phyloP scores from a whole-genome alignment of 352 stramenopile genomes.

The Pythium coloratum region DNA sequence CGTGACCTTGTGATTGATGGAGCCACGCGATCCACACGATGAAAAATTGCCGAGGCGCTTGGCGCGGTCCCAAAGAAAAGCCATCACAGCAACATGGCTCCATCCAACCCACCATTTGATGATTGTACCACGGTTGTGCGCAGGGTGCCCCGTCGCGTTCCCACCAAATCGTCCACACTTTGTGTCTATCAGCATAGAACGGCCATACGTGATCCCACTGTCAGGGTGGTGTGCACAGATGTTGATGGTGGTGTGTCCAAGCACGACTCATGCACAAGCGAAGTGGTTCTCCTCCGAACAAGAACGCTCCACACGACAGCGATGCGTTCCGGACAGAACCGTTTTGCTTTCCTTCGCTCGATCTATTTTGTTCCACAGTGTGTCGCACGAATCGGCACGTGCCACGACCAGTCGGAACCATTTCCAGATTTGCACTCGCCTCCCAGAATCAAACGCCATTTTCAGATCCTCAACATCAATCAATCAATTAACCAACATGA shows the following conservation, averaged over 20 bases:
- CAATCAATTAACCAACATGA: conserved; percentile 7
- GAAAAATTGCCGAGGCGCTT: neutral
- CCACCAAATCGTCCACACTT: too few species aligned
- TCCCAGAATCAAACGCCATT: neutral
- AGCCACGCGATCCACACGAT: neutral
- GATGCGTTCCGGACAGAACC: neutral
- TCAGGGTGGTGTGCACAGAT: neutral
- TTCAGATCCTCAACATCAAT: neutral
- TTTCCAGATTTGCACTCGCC: neutral
- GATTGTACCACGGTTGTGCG: neutral
- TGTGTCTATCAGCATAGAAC: neutral
- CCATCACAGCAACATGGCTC: neutral
- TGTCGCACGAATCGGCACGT: neutral
- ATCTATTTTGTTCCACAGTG: too few species aligned
- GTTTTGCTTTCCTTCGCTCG: neutral
- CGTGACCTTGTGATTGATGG: neutral
- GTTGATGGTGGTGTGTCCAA: neutral
- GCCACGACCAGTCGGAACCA: neutral
- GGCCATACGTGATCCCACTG: neutral
- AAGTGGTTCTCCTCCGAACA: neutral
- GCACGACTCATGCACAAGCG: too few species aligned
- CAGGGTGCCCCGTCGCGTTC: too few species aligned
- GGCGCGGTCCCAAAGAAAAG: neutral
- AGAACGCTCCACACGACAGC: neutral
- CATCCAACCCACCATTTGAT: neutral